These are phyloP conservation scores for Zychaea mexicana DNA, from an alignment of 371 early-diverging fungal species.

Conservation along the genomic window DNA sequence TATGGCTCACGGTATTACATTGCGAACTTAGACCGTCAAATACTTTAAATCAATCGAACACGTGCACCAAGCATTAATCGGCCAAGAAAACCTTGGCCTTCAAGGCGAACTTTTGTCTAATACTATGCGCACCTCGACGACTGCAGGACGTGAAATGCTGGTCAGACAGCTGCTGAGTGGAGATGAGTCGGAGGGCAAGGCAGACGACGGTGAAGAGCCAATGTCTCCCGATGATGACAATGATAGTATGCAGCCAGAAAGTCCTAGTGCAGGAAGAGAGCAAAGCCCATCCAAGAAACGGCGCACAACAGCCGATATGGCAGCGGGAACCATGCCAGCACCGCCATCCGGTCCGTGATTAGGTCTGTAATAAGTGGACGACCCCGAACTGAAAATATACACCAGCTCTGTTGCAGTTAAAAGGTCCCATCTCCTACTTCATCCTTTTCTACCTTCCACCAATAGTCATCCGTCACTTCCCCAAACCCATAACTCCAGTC, in stretches of 20 bases:
- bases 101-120: slow-evolving; percentile 54
- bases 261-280: background rate
- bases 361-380: no score
- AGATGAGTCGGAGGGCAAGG: slow-evolving; percentile 6
- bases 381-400: no score
- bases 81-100: slow-evolving; percentile 76
- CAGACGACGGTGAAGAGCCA: background rate
- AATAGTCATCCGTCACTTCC: background rate
- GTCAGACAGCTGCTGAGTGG: slow-evolving; percentile 13
- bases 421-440: no score
- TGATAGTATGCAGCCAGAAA: background rate
- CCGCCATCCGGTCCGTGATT: no score
- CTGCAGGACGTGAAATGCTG: slow-evolving; percentile 6
- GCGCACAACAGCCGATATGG: slow-evolving; percentile 14
- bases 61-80: slow-evolving; percentile 80
- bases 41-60: slow-evolving; percentile 90
- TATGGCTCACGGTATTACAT: background rate
- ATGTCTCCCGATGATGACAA: background rate
- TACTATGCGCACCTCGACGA: background rate
- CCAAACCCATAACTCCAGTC: background rate
- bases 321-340: background rate
- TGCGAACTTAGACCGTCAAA: slow-evolving; percentile 63
- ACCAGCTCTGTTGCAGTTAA: no score
- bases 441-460: no score
- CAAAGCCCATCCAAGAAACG: slow-evolving; percentile 11